Evolutionary conservation across 192 early-diverging fungal species (phyloP).

Genomic region (Pecoramyces ruminantium): DNA sequence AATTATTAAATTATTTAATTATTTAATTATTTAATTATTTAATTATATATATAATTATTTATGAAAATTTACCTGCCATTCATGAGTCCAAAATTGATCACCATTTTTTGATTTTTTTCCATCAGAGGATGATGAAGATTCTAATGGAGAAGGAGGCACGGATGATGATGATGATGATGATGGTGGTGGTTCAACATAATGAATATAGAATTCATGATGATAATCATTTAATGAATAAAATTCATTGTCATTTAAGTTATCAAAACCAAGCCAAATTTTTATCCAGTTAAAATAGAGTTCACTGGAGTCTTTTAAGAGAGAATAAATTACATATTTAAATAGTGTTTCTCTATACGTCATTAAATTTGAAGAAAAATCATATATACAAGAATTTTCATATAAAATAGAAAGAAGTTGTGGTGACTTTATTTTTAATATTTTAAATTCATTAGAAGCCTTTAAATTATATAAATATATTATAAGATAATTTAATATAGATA

Average conservation of each 20-base stretch:
- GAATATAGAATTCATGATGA: neutral
- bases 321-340: neutral
- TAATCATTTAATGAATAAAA: neutral
- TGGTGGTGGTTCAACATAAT: neutral
- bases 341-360: neutral
- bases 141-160: too few relatives aligned
- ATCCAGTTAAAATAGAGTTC: neutral
- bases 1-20: too few relatives aligned
- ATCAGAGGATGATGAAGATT: neutral
- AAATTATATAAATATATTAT: too few relatives aligned
- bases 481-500: too few relatives aligned
- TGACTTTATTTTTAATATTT: neutral
- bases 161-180: neutral
- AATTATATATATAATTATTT: too few relatives aligned
- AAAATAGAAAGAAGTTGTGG: neutral
- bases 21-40: too few relatives aligned
- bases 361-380: neutral
- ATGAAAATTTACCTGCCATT: neutral
- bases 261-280: neutral
- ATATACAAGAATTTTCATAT: neutral
- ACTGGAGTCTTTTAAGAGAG: neutral
- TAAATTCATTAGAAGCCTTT: neutral
- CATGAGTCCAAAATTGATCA: neutral
- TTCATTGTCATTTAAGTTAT: neutral
- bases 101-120: neutral